Percentiles rank a stretch among this genome's conserved stretches.
Evolutionary conservation across 805 yeast species (phyloP).

Genomic region (Ogataea naganishii): DNA sequence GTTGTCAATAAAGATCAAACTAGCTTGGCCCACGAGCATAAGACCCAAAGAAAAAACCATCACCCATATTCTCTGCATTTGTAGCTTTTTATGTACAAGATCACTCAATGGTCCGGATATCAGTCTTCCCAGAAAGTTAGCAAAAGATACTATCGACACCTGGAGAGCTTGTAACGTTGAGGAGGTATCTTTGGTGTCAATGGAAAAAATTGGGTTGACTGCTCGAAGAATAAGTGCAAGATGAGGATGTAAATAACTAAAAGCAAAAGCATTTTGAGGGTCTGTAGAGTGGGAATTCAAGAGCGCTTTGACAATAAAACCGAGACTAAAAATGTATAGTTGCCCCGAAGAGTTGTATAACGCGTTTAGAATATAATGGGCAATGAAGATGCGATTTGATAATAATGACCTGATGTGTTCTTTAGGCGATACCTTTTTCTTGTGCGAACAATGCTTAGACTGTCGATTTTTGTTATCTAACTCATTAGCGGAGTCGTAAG

Average conservation of each 20-base stretch:
- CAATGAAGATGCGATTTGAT: conserved; percentile 30
- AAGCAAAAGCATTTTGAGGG: conserved; percentile 13
- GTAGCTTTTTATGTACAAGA: conserved; percentile 37
- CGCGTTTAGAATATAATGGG: conserved; percentile 48
- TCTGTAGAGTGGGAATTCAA: conserved; percentile 11
- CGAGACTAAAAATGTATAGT: conserved; percentile 64
- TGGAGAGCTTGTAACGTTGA: conserved; percentile 58
- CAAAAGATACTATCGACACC: conserved; percentile 56
- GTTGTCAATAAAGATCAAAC: conserved; percentile 29
- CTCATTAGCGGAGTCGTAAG: too few species aligned
- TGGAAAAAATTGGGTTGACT: neutral
- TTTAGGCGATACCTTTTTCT: conserved; percentile 9
- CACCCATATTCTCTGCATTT: conserved; percentile 61
- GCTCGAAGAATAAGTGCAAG: neutral
- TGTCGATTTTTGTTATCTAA: too few species aligned
- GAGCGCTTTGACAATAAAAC: conserved; percentile 54
- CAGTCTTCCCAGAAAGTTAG: conserved; percentile 59
- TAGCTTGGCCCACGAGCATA: conserved; percentile 27
- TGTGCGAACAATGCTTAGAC: too few species aligned
- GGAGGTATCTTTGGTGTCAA: conserved; percentile 25
- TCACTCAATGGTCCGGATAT: conserved; percentile 62
- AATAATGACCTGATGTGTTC: conserved; percentile 18
- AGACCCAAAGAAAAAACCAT: conserved; percentile 32
- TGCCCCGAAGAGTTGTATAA: conserved; percentile 59
- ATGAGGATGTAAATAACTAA: neutral